Percentiles rank a stretch among this genome's conserved stretches.
Conservation (phyloP, 805 yeast species). For the Saturnispora serradocipensis region DNA sequence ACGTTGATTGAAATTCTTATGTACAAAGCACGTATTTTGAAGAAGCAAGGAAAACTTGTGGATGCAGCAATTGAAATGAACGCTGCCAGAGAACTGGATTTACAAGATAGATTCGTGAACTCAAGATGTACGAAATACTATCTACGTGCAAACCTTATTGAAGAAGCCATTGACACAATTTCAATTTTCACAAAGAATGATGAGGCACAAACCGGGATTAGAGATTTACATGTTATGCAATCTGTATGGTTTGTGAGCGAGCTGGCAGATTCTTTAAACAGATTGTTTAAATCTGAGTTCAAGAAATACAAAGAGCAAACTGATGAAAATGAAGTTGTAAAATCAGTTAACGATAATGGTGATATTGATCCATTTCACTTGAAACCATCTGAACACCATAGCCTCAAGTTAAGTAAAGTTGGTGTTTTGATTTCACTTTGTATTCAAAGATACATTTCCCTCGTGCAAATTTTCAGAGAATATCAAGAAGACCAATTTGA, state of each 20-base stretch:
- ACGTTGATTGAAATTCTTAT: constrained; percentile 77
- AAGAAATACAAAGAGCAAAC: constrained; percentile 12
- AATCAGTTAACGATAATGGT: constrained; percentile 22
- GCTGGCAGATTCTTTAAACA: constrained; percentile 71
- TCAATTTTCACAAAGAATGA: constrained; percentile 83
- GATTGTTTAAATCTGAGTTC: constrained; percentile 38
- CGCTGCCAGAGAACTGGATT: constrained; percentile 64
- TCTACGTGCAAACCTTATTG: constrained; percentile 63
- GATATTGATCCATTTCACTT: constrained; percentile 23
- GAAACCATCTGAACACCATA: not conserved
- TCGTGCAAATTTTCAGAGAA: constrained; percentile 57
- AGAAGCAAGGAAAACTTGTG: constrained; percentile 52
- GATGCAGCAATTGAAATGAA: constrained; percentile 62
- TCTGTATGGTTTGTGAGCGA: constrained; percentile 84
- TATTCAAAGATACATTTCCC: constrained; percentile 63
- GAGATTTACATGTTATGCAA: constrained; percentile 82
- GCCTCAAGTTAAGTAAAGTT: constrained; percentile 32
- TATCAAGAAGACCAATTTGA: constrained; percentile 83
- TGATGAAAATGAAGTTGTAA: not conserved
- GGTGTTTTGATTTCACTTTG: constrained; percentile 52
- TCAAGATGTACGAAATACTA: constrained; percentile 79
- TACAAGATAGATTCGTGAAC: constrained; percentile 87
- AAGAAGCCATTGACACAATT: constrained; percentile 63
- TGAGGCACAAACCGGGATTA: constrained; percentile 70
- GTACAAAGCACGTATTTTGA: constrained; percentile 69